Evolutionary conservation across 805 yeast genomes (phyloP).

Genomic region (Candida chauliodis): DNA sequence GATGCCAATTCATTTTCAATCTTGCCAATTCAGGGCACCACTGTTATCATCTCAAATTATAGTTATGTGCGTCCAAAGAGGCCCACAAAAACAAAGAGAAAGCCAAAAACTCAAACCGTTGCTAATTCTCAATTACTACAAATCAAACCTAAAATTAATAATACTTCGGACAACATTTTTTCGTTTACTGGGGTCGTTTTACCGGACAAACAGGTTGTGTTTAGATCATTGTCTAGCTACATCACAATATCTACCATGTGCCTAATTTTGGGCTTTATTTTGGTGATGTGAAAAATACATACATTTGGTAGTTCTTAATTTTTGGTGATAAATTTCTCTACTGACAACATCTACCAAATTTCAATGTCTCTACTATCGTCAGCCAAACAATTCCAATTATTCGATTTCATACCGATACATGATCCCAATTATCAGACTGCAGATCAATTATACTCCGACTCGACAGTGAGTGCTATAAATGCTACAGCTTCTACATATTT

Average conservation of each 20-base stretch:
- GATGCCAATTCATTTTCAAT: slow-evolving; percentile 2
- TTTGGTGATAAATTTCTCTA: background rate
- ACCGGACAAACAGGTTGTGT: slow-evolving; percentile 6
- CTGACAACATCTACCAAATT: slow-evolving; percentile 1
- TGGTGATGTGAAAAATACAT: background rate
- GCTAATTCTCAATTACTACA: background rate
- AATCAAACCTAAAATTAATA: no score
- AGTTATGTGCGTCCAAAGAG: background rate
- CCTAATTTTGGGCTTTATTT: background rate
- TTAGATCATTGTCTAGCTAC: slow-evolving; percentile 4
- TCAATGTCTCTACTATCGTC: slow-evolving; percentile 14
- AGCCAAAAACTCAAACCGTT: background rate
- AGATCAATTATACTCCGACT: slow-evolving; percentile 74
- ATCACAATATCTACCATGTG: slow-evolving; percentile 6
- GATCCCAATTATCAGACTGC: slow-evolving; percentile 72
- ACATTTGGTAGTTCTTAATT: slow-evolving; percentile 5
- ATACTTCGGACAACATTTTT: no score
- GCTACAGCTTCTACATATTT: slow-evolving; percentile 50
- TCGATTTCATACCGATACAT: slow-evolving; percentile 74
- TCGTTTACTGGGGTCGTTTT: slow-evolving; percentile 9
- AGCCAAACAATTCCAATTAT: slow-evolving; percentile 86
- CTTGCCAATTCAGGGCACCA: slow-evolving; percentile 4
- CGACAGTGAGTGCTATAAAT: slow-evolving; percentile 61
- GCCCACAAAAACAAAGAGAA: slow-evolving; percentile 2
- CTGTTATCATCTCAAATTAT: background rate